These are phyloP conservation scores for Penicillium crustosum DNA, from an alignment of 2,329 filamentous ascomycete species.

Conservation along the genomic window DNA sequence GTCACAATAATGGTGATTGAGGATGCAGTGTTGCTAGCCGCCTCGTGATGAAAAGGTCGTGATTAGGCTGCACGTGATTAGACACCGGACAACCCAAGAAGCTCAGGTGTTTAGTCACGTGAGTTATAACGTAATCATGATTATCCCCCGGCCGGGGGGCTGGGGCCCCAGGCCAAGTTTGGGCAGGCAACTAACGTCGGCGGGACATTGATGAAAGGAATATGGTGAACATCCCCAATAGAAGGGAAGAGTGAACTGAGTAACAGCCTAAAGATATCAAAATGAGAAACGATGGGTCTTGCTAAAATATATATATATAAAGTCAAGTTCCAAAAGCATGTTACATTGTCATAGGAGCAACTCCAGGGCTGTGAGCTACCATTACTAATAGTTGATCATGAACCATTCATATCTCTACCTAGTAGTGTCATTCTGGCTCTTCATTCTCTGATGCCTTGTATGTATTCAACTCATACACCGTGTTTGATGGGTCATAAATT, in stretches of 20 bases:
- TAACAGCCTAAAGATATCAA: too few relatives aligned
- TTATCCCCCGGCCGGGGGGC: neutral
- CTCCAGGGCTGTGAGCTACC: neutral
- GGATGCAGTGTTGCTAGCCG: constrained; percentile 22
- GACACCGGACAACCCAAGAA: neutral
- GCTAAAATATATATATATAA: too few relatives aligned
- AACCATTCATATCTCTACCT: neutral
- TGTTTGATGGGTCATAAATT: neutral
- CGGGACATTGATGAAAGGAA: neutral
- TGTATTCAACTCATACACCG: neutral
- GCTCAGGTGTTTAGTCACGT: neutral
- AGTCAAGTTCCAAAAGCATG: neutral
- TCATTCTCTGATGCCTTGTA: neutral
- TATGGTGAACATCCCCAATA: neutral
- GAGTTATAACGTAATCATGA: neutral
- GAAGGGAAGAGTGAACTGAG: neutral
- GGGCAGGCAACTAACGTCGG: neutral
- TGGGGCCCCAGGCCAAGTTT: too few relatives aligned
- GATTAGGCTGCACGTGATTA: constrained; percentile 1
- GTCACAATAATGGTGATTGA: constrained; percentile 27
- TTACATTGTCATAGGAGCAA: neutral
- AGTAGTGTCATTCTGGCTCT: neutral
- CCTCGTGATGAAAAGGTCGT: constrained; percentile 26
- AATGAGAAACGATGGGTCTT: neutral
- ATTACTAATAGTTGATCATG: too few relatives aligned